These are phyloP conservation scores for Aureoboletus auriporus DNA, from an alignment of 768 basidiomycete species.

Conservation along the genomic window DNA sequence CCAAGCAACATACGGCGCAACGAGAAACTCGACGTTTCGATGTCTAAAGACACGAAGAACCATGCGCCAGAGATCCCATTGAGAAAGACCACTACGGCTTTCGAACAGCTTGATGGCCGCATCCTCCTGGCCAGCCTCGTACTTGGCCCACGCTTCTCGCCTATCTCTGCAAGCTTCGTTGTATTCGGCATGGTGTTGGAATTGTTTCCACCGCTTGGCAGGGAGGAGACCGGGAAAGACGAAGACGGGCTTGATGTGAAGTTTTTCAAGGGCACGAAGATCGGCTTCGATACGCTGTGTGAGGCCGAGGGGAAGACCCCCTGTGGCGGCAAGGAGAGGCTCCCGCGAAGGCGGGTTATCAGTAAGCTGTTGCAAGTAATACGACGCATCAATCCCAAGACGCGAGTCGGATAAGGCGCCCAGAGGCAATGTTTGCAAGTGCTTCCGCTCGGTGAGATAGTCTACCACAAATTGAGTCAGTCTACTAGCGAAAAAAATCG, in stretches of 20 bases:
- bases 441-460: constrained; percentile 85
- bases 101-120: constrained; percentile 84
- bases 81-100: constrained; percentile 61
- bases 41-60: constrained; percentile 91
- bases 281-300: constrained; percentile 87
- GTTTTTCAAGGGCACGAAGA: constrained; percentile 83
- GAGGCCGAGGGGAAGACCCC: constrained; percentile 88
- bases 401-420: constrained; percentile 84
- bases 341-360: constrained; percentile 78
- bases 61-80: constrained; percentile 94
- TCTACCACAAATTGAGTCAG: constrained; percentile 37
- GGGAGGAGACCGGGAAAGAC: constrained; percentile 90
- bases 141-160: constrained; percentile 87
- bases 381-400: constrained; percentile 93
- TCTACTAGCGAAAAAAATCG: neutral
- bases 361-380: constrained; percentile 79
- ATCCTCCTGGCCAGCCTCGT: constrained; percentile 89
- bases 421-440: constrained; percentile 77
- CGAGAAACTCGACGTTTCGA: constrained; percentile 91
- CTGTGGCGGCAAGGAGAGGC: constrained; percentile 90
- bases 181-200: constrained; percentile 50
- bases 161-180: constrained; percentile 71
- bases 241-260: constrained; percentile 97
- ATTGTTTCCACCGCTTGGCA: constrained; percentile 62
- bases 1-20: constrained; percentile 94